Conservation (phyloP, 495 filamentous ascomycete genomes). For the Lophiostoma macrostomum region DNA sequence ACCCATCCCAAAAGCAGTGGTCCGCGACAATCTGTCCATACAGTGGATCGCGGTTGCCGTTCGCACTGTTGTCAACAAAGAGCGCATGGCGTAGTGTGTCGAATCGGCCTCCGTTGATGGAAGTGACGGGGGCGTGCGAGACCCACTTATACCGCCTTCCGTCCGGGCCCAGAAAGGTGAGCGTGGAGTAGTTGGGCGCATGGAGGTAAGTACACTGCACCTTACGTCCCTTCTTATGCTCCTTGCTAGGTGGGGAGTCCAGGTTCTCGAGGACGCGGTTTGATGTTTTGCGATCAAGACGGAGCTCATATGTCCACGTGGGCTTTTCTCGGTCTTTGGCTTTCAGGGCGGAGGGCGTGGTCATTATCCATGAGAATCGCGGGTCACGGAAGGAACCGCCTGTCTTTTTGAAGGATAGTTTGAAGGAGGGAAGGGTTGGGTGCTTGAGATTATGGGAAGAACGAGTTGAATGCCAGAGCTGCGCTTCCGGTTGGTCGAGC, state of each 20-base stretch:
- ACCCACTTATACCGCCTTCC: conserved; percentile 19
- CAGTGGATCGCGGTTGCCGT: conserved; percentile 5
- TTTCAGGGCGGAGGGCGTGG: neutral
- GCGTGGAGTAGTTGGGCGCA: conserved; percentile 14
- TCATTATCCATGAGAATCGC: conserved; percentile 18
- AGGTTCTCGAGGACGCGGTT: conserved; percentile 11
- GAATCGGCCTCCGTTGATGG: conserved; percentile 10
- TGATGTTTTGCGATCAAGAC: neutral
- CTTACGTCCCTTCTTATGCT: conserved; percentile 6
- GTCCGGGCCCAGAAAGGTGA: conserved; percentile 19
- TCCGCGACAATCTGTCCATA: conserved; percentile 28
- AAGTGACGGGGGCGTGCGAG: conserved; percentile 1
- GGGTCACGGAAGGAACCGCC: conserved; percentile 16
- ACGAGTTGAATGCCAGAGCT: conserved; percentile 11
- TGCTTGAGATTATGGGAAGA: neutral
- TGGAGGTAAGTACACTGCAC: conserved; percentile 8
- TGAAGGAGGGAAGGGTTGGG: conserved; percentile 6
- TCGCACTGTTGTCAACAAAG: conserved; percentile 9
- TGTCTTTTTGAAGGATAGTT: conserved; percentile 7
- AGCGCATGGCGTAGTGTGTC: conserved; percentile 27
- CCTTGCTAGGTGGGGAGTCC: too few relatives aligned
- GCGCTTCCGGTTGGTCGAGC: conserved; percentile 4
- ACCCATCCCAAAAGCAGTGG: conserved; percentile 26
- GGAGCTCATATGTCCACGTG: conserved; percentile 19
- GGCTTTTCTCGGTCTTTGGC: neutral